Conservation (phyloP, 371 early-diverging fungal species). For the Syncephalastrum sp. region DNA sequence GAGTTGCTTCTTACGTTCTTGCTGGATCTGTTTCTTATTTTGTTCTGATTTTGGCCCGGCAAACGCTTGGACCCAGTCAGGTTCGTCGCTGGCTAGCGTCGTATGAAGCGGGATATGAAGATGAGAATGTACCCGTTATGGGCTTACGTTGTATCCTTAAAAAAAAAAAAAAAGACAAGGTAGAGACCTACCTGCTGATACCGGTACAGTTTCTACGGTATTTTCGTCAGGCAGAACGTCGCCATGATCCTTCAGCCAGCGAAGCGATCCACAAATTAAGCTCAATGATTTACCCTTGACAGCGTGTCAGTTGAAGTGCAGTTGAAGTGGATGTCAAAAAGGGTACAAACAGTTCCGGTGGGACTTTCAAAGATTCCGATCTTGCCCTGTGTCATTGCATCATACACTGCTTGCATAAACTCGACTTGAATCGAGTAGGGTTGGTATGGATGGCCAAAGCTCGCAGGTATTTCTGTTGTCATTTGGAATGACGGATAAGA, state of each 20-base stretch:
- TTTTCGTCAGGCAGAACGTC: constrained; percentile 1
- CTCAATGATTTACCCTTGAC: constrained; percentile 83
- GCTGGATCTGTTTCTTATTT: neutral
- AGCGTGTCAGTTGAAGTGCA: neutral
- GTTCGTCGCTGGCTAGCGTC: constrained; percentile 24
- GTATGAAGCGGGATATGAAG: neutral
- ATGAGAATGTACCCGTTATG: constrained; percentile 2
- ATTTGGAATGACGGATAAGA: too few relatives aligned
- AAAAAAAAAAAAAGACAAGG: too few relatives aligned
- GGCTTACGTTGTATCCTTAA: neutral
- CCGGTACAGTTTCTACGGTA: neutral
- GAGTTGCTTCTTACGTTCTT: constrained; percentile 6
- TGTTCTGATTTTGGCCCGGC: neutral
- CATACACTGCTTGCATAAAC: constrained; percentile 78
- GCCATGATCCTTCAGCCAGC: constrained; percentile 73
- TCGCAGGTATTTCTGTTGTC: neutral
- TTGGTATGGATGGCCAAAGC: constrained; percentile 65
- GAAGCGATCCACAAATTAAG: constrained; percentile 80
- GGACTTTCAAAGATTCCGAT: constrained; percentile 90
- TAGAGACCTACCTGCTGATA: too few relatives aligned
- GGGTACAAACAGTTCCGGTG: constrained; percentile 76
- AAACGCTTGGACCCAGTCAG: constrained; percentile 42
- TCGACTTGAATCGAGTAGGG: constrained; percentile 81
- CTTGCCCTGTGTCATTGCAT: constrained; percentile 62
- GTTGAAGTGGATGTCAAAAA: neutral